These are phyloP conservation scores for Puccinia polysora DNA, from an alignment of 1,284 basidiomycete genomes.

Conservation along the genomic window DNA sequence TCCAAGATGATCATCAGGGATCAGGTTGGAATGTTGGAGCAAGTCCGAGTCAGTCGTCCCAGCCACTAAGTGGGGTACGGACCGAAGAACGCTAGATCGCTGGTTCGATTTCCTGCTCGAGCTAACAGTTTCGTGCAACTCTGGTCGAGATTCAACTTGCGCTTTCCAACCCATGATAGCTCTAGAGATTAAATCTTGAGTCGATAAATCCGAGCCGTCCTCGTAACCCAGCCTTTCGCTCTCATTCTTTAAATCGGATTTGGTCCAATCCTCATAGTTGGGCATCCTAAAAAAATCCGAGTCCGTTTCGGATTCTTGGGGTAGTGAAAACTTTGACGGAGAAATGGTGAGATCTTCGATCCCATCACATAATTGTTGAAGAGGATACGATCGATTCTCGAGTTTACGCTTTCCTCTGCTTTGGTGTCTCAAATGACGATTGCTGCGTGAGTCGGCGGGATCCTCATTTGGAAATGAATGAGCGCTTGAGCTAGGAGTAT, in stretches of 20 bases:
- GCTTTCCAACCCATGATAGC: constrained; percentile 14
- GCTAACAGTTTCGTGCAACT: no score
- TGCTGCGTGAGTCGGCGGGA: neutral
- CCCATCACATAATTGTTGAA: neutral
- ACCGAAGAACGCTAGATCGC: neutral
- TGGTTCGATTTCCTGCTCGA: neutral
- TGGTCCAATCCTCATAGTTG: constrained; percentile 23
- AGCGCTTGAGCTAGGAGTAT: constrained; percentile 10
- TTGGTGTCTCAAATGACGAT: no score
- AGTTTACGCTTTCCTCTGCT: no score
- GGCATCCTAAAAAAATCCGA: constrained; percentile 5
- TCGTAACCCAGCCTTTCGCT: constrained; percentile 26
- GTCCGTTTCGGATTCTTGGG: neutral
- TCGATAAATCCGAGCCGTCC: constrained; percentile 5
- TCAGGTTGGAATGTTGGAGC: no score
- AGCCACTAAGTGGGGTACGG: neutral
- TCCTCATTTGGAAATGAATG: neutral
- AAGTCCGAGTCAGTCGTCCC: neutral
- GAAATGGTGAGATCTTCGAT: neutral
- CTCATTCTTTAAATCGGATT: constrained; percentile 19
- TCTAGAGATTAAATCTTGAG: neutral
- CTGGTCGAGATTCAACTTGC: neutral
- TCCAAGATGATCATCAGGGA: no score
- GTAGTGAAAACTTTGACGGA: neutral
- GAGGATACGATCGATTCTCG: no score